Evolutionary conservation across 2,329 filamentous ascomycete genomes (phyloP), one percentile per base, ranked within the genome.

Genomic region (Trichoderma endophyticum): DNA sequence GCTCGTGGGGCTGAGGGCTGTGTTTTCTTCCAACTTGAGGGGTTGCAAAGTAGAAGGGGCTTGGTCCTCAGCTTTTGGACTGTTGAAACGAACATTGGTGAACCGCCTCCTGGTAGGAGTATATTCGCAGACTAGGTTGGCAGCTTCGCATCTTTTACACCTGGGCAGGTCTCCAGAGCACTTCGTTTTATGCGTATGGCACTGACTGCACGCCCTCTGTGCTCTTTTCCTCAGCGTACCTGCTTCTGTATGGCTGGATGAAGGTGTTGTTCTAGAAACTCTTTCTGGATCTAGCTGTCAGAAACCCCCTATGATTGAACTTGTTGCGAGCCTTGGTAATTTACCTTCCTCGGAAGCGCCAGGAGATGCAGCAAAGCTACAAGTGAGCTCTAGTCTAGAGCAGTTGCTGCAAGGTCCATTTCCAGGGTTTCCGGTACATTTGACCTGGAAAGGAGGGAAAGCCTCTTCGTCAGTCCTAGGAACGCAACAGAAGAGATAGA

Each of bases 171-270:
- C 82, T 24, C 82, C 82, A 1, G 82, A 83, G 72, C 83, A 84
- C 72, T 83, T 83, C 1, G 82, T 83, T 75, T 84, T 84, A 75
- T 83, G 82, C 3, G 78, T 71, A 73, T 84, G 82, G 36, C 83
- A 84, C 66, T 83, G 78, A 28, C 77, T 79, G 73, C 83, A 84
- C n/a, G 83, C 82, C 64, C 82, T 75, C 69, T 84, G 83, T 4
- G 82, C 82, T 43, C 83, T 79, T 70, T 83, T 83, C 28, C 83
- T 78, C 34, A 81, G 65, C 6, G 82, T 84, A 7, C 83, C 83
- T 8, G 82, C 83, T 73, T 84, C 82, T 15, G 83, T 84, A 70
- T 81, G 81, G 67, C 80, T 82, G 26, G 80, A 79, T 1, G 82
- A 82, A 11, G 83, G 82, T 8, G 78, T 81, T 34, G 82, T 83